These are phyloP conservation scores for Exophiala viscosa DNA, from an alignment of 2,329 filamentous ascomycete species.

Conservation along the genomic window DNA sequence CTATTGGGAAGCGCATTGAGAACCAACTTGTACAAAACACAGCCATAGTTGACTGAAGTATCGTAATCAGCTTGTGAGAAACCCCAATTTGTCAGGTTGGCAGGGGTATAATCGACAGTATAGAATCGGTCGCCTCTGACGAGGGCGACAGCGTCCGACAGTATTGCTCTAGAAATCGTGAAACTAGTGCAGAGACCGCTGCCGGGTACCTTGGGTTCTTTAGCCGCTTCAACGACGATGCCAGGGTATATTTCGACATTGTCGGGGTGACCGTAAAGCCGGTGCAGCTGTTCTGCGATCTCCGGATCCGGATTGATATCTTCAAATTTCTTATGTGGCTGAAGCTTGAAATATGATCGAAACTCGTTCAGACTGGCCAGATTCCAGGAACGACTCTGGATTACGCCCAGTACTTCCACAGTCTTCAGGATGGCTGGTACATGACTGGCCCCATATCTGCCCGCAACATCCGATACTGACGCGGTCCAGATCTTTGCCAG, in stretches of 20 bases:
- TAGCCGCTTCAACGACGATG: conserved; percentile 54
- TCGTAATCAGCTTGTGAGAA: conserved; percentile 43
- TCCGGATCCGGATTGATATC: conserved; percentile 51
- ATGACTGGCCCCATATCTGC: conserved; percentile 57
- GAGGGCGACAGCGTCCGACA: conserved; percentile 45
- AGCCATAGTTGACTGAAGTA: conserved; percentile 44
- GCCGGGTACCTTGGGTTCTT: conserved; percentile 48
- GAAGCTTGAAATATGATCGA: conserved; percentile 51
- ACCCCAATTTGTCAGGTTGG: conserved; percentile 44
- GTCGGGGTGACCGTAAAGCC: conserved; percentile 52
- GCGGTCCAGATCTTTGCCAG: conserved; percentile 54
- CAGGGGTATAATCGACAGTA: conserved; percentile 42
- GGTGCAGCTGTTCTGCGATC: conserved; percentile 42
- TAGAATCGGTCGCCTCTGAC: conserved; percentile 46
- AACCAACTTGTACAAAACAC: conserved; percentile 50
- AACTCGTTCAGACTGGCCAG: conserved; percentile 58
- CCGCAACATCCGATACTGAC: conserved; percentile 59
- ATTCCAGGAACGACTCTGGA: conserved; percentile 60
- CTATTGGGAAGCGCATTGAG: conserved; percentile 48
- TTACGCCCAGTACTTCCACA: conserved; percentile 62
- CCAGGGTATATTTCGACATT: conserved; percentile 58
- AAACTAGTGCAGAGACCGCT: conserved; percentile 50
- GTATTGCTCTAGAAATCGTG: conserved; percentile 40
- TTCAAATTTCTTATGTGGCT: conserved; percentile 48
- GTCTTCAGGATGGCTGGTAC: conserved; percentile 57